Evolutionary conservation across 1,284 basidiomycete species (phyloP).

Genomic region (Meira miltonrushii): DNA sequence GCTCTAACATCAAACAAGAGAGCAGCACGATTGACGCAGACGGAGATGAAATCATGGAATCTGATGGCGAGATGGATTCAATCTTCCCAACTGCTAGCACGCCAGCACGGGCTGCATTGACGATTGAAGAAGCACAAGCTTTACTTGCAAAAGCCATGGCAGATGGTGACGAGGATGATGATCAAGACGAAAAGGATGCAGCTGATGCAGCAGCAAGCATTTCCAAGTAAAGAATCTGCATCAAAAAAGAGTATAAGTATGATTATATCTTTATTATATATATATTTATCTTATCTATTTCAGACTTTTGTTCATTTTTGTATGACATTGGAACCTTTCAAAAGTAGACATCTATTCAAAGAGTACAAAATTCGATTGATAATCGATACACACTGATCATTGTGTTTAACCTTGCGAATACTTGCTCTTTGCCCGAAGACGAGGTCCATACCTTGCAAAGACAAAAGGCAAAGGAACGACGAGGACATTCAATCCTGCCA

Average conservation of each 20-base stretch:
- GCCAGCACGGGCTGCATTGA: conserved; percentile 4
- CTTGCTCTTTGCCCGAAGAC: conserved; percentile 9
- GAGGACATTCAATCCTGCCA: conserved; percentile 16
- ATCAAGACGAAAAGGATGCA: not conserved
- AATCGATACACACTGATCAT: too few relatives aligned
- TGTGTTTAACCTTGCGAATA: not conserved
- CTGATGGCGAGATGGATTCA: conserved; percentile 1
- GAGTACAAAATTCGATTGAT: too few relatives aligned
- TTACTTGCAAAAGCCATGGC: conserved; percentile 13
- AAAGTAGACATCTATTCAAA: too few relatives aligned
- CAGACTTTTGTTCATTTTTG: too few relatives aligned
- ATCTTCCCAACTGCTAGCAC: not conserved
- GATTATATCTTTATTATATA: not conserved
- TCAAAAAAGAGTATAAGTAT: not conserved
- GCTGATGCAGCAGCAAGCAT: too few relatives aligned
- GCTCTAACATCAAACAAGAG: not conserved
- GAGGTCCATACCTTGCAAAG: conserved; percentile 16
- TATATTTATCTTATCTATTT: too few relatives aligned
- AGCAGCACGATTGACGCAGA: not conserved
- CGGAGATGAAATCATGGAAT: conserved; percentile 8
- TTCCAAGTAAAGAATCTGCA: not conserved
- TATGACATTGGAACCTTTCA: too few relatives aligned
- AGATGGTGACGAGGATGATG: conserved; percentile 10
- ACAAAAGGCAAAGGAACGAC: conserved; percentile 17
- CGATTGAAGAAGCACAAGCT: conserved; percentile 15